Percentiles rank a stretch among this genome's conserved stretches.
These are phyloP conservation scores for Trametes polyzona DNA, from an alignment of 1,284 basidiomycete genomes.

Conservation along the genomic window DNA sequence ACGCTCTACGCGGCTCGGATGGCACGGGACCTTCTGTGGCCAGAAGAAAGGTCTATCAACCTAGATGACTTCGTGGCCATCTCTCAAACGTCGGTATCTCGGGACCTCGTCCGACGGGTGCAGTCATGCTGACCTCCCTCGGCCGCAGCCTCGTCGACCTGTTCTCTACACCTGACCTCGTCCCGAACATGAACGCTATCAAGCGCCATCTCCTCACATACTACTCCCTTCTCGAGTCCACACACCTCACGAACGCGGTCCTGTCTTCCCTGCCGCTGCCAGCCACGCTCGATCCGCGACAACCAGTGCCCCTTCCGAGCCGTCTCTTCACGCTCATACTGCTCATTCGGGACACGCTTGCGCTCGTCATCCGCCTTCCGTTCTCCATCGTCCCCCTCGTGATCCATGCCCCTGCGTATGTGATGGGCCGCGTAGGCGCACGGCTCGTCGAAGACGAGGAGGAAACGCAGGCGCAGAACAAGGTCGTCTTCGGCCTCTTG, in stretches of 20 bases:
- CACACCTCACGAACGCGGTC: slow-evolving; percentile 81
- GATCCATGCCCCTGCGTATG: slow-evolving; percentile 83
- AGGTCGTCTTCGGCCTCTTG: slow-evolving; percentile 83
- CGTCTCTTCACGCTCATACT: slow-evolving; percentile 80
- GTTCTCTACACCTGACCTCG: slow-evolving; percentile 71
- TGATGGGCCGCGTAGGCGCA: slow-evolving; percentile 77
- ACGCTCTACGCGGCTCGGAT: slow-evolving; percentile 85
- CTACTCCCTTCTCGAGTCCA: slow-evolving; percentile 83
- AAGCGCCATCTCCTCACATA: slow-evolving; percentile 81
- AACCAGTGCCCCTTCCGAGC: slow-evolving; percentile 73
- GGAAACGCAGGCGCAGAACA: slow-evolving; percentile 92
- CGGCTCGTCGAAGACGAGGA: slow-evolving; percentile 83
- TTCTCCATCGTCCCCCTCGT: slow-evolving; percentile 87
- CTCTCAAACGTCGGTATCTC: slow-evolving; percentile 79
- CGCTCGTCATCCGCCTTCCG: slow-evolving; percentile 73
- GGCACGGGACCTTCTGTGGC: slow-evolving; percentile 90
- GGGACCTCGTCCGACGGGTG: slow-evolving; percentile 3
- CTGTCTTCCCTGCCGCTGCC: slow-evolving; percentile 82
- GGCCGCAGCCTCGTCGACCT: slow-evolving; percentile 74
- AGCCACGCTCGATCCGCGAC: slow-evolving; percentile 76
- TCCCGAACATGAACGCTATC: slow-evolving; percentile 61
- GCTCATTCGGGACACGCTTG: slow-evolving; percentile 77
- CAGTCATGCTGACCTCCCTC: slow-evolving; percentile 16
- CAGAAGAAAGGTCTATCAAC: slow-evolving; percentile 71
- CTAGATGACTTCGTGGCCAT: slow-evolving; percentile 81